Base-by-base conservation (phyloP, 331 rosid genomes). In the Ulmus americana region DNA sequence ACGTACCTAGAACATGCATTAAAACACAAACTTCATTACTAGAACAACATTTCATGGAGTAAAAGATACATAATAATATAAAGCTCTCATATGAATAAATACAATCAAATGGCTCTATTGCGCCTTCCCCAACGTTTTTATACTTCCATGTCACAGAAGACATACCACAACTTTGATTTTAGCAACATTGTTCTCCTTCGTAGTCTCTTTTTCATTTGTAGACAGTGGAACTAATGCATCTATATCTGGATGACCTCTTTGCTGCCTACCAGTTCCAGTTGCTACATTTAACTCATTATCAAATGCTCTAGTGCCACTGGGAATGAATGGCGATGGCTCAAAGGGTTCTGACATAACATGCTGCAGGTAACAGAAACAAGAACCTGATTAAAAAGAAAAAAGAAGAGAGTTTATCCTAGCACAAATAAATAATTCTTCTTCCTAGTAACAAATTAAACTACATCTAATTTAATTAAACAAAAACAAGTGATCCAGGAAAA, bases 131-230 rank as follows among this genome's bases (percentile, higher is more conserved):
- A 16, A 9, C 0, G 0, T 39, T 40, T 50, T 18, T n/a, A 40
- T 5, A 40, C 10, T 10, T n/a, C 41, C 10, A 10, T 39, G 20
- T 20, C 12, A 58, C 28, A 51, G 39, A 13, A 12, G 59, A 79
- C 95, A 76, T 90, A 94, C 99, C 99, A 94, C 99, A 78, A 94
- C 99, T 94, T 73, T 87, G 66, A 94, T 90, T 80, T 94, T 94
- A 6, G 99, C 99, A 49, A 94, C 97, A 49, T 82, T 89, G 61
- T 74, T 85, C 77, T 94, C 99, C 80, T 81, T 82, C 10, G 88
- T 75, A 61, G 61, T 85, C 80, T 92, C 98, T 76, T 77, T 88
- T 61, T 86, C 98, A 72, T 63, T 82, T 64, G 61, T 67, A 45
- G 81, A 79, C 55, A 84, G 69, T 10, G 78, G 67, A 72, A 78